Percentiles rank a stretch among this genome's conserved stretches.
Conservation (phyloP, 345 rosid species). For the Pistacia integerrima region DNA sequence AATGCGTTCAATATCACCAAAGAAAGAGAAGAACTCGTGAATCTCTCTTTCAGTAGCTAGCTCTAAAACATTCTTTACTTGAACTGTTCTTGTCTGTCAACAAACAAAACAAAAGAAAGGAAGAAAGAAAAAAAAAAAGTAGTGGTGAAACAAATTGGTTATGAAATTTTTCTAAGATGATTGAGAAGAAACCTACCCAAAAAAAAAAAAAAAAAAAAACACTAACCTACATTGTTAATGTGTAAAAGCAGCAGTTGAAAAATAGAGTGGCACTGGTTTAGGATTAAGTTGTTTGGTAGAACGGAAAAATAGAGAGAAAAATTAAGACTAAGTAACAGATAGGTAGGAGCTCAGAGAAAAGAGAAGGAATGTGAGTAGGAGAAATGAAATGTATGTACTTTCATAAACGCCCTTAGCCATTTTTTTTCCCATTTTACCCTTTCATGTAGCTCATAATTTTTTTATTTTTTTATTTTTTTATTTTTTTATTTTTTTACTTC, state of each 20-base stretch:
- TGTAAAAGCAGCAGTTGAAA: not conserved
- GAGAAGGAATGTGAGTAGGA: not conserved
- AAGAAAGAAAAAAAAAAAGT: not conserved
- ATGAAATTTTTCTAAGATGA: not conserved
- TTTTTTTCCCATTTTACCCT: constrained; percentile 7
- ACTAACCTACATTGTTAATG: constrained; percentile 25
- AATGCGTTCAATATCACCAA: constrained; percentile 83
- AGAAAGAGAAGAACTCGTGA: constrained; percentile 97
- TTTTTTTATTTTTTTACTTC: too few species aligned
- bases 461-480: not conserved
- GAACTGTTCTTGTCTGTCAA: constrained; percentile 73
- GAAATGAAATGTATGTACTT: not conserved
- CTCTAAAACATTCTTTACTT: constrained; percentile 84
- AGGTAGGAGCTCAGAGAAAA: not conserved
- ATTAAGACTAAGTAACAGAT: not conserved
- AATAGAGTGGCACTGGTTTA: not conserved
- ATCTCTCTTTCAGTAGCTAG: constrained; percentile 96
- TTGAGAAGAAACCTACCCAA: not conserved
- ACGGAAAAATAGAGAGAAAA: constrained; percentile 6
- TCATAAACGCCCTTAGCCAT: constrained; percentile 13
- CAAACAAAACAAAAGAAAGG: not conserved
- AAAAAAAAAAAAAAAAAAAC: not conserved
- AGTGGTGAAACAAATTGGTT: not conserved
- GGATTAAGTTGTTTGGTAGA: not conserved
- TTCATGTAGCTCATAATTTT: not conserved